phyloP scores from a whole-genome alignment of 306 rosid species.

The Sicyos edulis region DNA sequence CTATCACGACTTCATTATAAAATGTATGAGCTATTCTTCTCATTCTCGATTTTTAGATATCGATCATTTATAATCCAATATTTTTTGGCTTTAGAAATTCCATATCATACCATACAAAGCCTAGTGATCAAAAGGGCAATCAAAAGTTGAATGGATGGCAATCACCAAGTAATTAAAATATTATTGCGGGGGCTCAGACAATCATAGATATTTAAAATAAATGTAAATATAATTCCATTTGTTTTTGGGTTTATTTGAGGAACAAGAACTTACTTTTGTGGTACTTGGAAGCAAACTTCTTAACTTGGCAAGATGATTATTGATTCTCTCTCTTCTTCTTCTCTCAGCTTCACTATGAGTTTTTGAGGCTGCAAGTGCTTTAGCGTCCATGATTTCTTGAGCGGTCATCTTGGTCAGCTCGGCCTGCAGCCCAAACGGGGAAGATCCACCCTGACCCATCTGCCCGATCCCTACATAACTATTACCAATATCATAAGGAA shows the following conservation, averaged over 20 bases:
- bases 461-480: constrained; percentile 21
- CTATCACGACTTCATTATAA: too few species aligned
- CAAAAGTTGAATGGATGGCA: too few species aligned
- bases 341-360: constrained; percentile 93
- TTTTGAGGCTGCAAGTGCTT: constrained; percentile 86
- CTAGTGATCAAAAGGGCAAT: too few species aligned
- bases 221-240: neutral
- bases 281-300: constrained; percentile 84
- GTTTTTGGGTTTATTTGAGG: neutral
- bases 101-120: neutral
- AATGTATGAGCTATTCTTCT: too few species aligned
- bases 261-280: constrained; percentile 61
- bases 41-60: too few species aligned
- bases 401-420: constrained; percentile 78
- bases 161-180: too few species aligned
- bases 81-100: neutral
- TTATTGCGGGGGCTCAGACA: too few species aligned
- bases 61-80: too few species aligned
- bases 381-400: constrained; percentile 91
- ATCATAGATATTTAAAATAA: too few species aligned
- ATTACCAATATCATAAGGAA: constrained; percentile 42
- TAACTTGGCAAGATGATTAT: constrained; percentile 81
- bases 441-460: constrained; percentile 49
- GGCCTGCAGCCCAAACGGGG: constrained; percentile 66
- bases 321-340: constrained; percentile 90